These are phyloP conservation scores for Anastatica hierochuntica DNA, from an alignment of 345 rosid species.

Conservation along the genomic window DNA sequence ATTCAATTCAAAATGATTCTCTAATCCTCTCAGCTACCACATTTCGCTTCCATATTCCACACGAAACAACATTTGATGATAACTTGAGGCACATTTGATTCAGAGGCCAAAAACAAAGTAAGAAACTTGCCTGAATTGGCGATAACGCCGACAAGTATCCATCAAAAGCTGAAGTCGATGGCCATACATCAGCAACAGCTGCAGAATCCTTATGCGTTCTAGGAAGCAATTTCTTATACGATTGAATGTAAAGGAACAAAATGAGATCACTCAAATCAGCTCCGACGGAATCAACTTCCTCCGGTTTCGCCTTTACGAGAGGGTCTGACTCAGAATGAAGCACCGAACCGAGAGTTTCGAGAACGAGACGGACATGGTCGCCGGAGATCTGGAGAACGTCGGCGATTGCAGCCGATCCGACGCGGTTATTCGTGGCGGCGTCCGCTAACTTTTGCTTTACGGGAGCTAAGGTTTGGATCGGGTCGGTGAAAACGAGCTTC, in stretches of 20 bases:
- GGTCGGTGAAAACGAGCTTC: slow-evolving; percentile 77
- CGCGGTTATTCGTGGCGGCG: slow-evolving; percentile 33
- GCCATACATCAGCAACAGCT: slow-evolving; percentile 97
- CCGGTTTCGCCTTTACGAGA: slow-evolving; percentile 39
- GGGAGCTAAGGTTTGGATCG: slow-evolving; percentile 55
- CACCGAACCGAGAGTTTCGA: slow-evolving; percentile 80
- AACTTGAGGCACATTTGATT: neutral
- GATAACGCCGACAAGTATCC: slow-evolving; percentile 91
- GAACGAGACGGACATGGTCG: slow-evolving; percentile 79
- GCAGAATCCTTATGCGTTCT: slow-evolving; percentile 92
- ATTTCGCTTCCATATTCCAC: neutral
- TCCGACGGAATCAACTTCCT: slow-evolving; percentile 53
- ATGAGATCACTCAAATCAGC: slow-evolving; percentile 86
- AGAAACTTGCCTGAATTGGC: slow-evolving; percentile 73
- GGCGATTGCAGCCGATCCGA: slow-evolving; percentile 51
- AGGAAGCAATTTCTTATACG: slow-evolving; percentile 83
- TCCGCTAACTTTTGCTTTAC: slow-evolving; percentile 47
- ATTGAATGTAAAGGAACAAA: slow-evolving; percentile 79
- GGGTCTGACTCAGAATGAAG: slow-evolving; percentile 79
- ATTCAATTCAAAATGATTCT: neutral
- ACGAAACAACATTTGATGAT: neutral
- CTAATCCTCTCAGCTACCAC: neutral
- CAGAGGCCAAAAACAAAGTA: neutral
- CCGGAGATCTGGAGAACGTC: slow-evolving; percentile 83
- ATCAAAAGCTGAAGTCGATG: slow-evolving; percentile 98